Evolutionary conservation across 352 stramenopile species (phyloP), one percentile per base, ranked within the genome.

Genomic region (Phytophthora syringae): DNA sequence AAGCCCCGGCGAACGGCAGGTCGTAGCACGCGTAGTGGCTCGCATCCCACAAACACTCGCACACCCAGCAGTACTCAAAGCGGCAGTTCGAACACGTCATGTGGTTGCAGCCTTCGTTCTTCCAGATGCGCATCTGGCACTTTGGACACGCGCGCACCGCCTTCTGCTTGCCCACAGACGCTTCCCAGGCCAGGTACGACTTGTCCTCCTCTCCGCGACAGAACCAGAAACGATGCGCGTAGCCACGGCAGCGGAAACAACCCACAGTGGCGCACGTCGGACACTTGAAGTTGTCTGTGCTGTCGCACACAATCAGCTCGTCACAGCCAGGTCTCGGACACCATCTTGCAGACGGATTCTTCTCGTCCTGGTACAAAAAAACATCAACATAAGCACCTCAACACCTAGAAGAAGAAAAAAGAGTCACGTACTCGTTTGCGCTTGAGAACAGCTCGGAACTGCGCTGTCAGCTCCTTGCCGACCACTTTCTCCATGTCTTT

Each of bases 1-100:
- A 67, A 16, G 53, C 71, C 16, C 57, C 52, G 21, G 87, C 28
- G 24, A 89, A 81, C 11, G 76, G 71, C 58, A 92, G 53, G 57
- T 89, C 80, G 63, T 89, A 89, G 60, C 83, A 92, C 48, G 79
- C 72, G 60, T 92, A 92, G 51, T 92, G 83, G 50, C 77, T 88
- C 11, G 76, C 59, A 42, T 85, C 70, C 84, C 82, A 93, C 15
- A 27, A 40, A 21, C 60, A 75, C 21, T 81, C 80, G 37, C 84
- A 93, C 7, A 90, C 72, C 84, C 84, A 92, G 61, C 84, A 92
- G 55, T 85, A 92, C 57, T 32, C 27, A 32, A 32, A 32, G 27
- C 27, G 27, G 9, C 27, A 32, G 27, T 32, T 5, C 5, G 27
- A 32, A 32, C 27, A 32, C 9, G 27, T 32, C 27, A 32, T 32